Percentiles rank a stretch among this genome's conserved stretches.
These are phyloP conservation scores for Dimocarpus longan DNA, from an alignment of 345 rosid genomes.

Conservation along the genomic window DNA sequence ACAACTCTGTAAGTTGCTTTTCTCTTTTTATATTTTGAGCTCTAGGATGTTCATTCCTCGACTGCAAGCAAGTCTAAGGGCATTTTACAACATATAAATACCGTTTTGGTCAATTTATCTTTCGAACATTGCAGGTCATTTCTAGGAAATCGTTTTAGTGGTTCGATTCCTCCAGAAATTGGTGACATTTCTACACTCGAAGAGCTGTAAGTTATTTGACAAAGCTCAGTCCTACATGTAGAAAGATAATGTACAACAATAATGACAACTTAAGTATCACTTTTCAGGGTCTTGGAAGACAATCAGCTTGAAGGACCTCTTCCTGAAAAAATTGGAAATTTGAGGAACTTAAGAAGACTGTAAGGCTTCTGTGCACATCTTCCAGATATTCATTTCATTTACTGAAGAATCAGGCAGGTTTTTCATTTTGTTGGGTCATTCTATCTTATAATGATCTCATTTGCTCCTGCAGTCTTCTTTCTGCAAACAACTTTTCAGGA, in stretches of 20 bases:
- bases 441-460: not conserved
- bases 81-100: not conserved
- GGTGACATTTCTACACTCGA: conserved; percentile 58
- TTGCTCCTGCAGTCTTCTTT: conserved; percentile 49
- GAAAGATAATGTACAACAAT: not conserved
- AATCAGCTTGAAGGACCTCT: conserved; percentile 66
- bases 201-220: conserved; percentile 51
- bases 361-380: conserved; percentile 31
- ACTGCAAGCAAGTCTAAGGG: not conserved
- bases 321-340: conserved; percentile 63
- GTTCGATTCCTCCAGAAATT: conserved; percentile 60
- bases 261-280: conserved; percentile 11
- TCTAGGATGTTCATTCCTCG: not conserved
- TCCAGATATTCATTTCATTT: not conserved
- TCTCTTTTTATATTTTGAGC: not conserved
- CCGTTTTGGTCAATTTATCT: not conserved
- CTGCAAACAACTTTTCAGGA: conserved; percentile 77
- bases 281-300: conserved; percentile 62
- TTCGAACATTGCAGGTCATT: conserved; percentile 46
- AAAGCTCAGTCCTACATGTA: not conserved
- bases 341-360: conserved; percentile 52
- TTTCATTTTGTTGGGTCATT: not conserved
- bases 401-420: not conserved
- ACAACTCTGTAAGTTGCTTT: conserved; percentile 45
- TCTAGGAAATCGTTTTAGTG: conserved; percentile 65